A percentile compares a stretch with the other conserved stretches of the same genome.
Conservation (phyloP, 257 asterid genomes). For the Solanum chaucha region DNA sequence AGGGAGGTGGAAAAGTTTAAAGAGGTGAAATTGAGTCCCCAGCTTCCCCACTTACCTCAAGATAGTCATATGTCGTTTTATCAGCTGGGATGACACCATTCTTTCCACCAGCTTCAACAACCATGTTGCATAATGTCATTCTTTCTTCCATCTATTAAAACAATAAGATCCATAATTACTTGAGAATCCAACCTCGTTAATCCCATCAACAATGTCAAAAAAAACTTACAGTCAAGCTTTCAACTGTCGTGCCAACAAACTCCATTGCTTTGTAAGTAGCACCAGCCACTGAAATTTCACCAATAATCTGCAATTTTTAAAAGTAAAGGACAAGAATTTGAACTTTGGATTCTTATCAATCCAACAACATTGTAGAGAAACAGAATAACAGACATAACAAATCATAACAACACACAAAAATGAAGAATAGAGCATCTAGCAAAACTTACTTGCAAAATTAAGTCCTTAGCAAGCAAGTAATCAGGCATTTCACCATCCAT, state of each 20-base stretch:
- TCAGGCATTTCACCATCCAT: constrained; percentile 98
- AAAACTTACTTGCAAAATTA: constrained; percentile 83
- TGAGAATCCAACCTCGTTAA: not conserved
- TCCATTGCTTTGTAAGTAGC: constrained; percentile 99
- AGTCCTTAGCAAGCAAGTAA: constrained; percentile 95
- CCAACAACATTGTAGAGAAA: not conserved
- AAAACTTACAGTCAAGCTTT: constrained; percentile 69
- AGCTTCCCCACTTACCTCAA: constrained; percentile 46
- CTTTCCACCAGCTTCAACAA: constrained; percentile 56
- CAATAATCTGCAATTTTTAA: constrained; percentile 59
- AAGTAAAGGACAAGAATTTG: not conserved
- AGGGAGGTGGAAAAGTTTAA: not conserved
- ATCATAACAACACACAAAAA: not conserved
- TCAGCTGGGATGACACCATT: constrained; percentile 71
- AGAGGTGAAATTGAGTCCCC: not conserved
- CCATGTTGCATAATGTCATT: constrained; percentile 99
- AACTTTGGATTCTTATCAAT: not conserved
- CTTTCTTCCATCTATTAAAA: constrained; percentile 89
- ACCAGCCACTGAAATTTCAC: constrained; percentile 98
- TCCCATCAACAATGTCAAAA: not conserved
- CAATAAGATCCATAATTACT: not conserved
- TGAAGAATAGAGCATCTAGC: not conserved
- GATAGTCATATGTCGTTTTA: constrained; percentile 77
- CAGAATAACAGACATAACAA: not conserved
- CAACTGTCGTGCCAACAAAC: constrained; percentile 85